Evolutionary conservation across 2,329 filamentous ascomycete genomes (phyloP), one percentile per base, ranked within the genome.

Genomic region (Aureobasidium musti): DNA sequence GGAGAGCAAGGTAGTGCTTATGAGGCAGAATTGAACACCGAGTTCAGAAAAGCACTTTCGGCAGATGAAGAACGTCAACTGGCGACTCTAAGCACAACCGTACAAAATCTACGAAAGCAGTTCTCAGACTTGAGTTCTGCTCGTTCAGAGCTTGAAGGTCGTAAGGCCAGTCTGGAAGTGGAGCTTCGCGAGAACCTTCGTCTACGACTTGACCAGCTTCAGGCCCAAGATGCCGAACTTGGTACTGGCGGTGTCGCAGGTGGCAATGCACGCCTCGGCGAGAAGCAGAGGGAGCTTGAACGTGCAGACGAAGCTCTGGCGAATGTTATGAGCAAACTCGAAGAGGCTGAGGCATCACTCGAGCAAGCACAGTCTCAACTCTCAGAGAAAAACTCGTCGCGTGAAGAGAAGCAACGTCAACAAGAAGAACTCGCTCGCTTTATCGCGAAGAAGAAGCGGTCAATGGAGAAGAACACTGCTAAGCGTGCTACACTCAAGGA

Each of bases 11-110:
- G 96, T 66, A 84, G 83, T 56, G 88, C 90, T 7, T 90, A 92
- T 75, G 88, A 97, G 76, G 83, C 88, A 2, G 96, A 99, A 76
- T 79, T 97, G 66, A 83, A 84, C 19, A 91, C 91, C 0, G 90
- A 96, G 28, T 99, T 98, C 81, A 96, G 96, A 80, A 97, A 97
- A 78, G 90, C 90, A 14, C 82, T 99, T 57, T 90, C 89, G 11
- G 80, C 85, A 8, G 86, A 88, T n/a, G 96, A 99, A 77, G 94
- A 98, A 77, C 82, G 83, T 47, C 88, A 91, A 73, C 83, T 99
- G 4, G 89, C 95, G 68, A 82, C 83, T 39, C 84, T 96, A 11
- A 89, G 87, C 67, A 80, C 81, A 5, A 84, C 84, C 14, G 87
- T 92, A 7, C 90, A 93, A 72, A 86, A 89, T 49, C 79, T 98